These are phyloP conservation scores for Vigna hirtella DNA, from an alignment of 306 rosid genomes.

Conservation along the genomic window DNA sequence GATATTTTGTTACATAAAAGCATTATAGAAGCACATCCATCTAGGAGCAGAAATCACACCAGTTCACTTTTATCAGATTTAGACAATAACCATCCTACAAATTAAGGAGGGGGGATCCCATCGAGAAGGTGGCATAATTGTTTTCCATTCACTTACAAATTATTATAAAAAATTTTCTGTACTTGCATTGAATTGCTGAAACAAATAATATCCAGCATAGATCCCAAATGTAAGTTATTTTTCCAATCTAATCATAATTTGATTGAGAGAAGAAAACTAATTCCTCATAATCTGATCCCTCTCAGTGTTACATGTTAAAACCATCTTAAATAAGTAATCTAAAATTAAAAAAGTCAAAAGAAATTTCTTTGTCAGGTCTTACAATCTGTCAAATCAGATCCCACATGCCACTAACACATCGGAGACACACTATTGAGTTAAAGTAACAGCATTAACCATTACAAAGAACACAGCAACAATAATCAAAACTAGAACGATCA, in stretches of 20 bases:
- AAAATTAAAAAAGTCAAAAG: conserved; percentile 12
- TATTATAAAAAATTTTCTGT: neutral
- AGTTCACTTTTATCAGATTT: conserved; percentile 1
- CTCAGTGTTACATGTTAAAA: conserved; percentile 20
- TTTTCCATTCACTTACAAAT: conserved; percentile 15
- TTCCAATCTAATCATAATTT: neutral
- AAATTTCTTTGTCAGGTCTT: neutral
- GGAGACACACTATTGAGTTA: neutral
- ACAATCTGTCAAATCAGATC: conserved; percentile 24
- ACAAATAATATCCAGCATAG: neutral
- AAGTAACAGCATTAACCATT: conserved; percentile 19
- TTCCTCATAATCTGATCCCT: conserved; percentile 5
- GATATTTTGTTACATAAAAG: conserved; percentile 3
- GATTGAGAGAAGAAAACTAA: neutral
- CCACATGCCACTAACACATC: conserved; percentile 20
- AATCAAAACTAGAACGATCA: conserved; percentile 9
- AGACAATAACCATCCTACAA: conserved; percentile 5
- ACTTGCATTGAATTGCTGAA: neutral
- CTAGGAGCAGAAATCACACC: conserved; percentile 5
- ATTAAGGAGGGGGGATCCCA: neutral
- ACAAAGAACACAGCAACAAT: neutral
- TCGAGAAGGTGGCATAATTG: neutral
- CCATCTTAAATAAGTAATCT: conserved; percentile 1
- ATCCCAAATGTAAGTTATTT: neutral
- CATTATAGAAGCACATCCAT: conserved; percentile 9